Conservation (phyloP, 2,329 filamentous ascomycete species). For the Trichoderma endophyticum region DNA sequence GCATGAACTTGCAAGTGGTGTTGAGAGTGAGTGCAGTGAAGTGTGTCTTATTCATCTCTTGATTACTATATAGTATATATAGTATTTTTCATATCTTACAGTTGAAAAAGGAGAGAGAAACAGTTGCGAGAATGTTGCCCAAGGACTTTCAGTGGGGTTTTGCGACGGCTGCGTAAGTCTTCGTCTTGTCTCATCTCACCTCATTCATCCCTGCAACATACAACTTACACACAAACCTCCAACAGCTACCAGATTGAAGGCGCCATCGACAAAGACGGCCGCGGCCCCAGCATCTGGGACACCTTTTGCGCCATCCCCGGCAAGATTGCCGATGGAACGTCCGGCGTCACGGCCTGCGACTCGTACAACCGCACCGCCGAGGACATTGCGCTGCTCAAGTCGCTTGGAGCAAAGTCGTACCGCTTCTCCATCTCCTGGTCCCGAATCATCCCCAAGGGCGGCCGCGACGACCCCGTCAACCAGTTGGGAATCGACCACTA, state of each 20-base stretch:
- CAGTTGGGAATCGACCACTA: conserved; percentile 75
- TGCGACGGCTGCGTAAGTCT: conserved; percentile 67
- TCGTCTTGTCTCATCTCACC: neutral
- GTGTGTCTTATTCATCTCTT: neutral
- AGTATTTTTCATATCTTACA: neutral
- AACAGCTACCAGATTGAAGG: conserved; percentile 85
- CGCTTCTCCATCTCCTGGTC: conserved; percentile 85
- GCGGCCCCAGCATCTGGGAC: conserved; percentile 84
- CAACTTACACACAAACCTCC: neutral
- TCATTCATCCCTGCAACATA: neutral
- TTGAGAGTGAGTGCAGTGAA: neutral
- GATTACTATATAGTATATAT: neutral
- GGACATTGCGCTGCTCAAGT: conserved; percentile 75
- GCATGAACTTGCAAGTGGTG: neutral
- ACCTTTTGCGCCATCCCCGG: conserved; percentile 77
- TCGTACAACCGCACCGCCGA: conserved; percentile 77
- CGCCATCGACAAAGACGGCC: conserved; percentile 68
- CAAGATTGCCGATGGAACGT: conserved; percentile 76
- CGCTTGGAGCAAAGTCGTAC: conserved; percentile 69
- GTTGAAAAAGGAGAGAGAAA: neutral
- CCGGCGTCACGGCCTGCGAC: conserved; percentile 77
- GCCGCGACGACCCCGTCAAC: conserved; percentile 78
- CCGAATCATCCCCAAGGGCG: conserved; percentile 80
- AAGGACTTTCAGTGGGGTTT: conserved; percentile 76
- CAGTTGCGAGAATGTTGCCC: conserved; percentile 51